A percentile compares a stretch with the other conserved stretches of the same genome.
These are phyloP conservation scores for Termitomyces heimii DNA, from an alignment of 768 basidiomycete species.

Conservation along the genomic window DNA sequence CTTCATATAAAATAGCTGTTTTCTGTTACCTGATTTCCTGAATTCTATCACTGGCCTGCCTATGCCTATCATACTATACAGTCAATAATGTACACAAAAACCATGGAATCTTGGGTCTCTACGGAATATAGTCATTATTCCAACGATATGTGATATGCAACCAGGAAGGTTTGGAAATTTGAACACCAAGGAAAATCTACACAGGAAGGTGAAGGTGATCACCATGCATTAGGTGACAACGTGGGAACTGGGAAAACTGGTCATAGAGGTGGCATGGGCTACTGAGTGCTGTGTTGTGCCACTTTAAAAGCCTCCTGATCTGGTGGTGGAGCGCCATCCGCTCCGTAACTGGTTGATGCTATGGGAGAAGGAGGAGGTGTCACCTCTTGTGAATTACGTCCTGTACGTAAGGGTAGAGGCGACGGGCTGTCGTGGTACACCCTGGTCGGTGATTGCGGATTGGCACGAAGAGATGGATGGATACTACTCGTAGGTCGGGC, in stretches of 20 bases:
- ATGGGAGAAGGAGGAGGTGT: slow-evolving; percentile 24
- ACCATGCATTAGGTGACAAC: not conserved
- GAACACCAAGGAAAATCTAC: not conserved
- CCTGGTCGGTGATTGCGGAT: slow-evolving; percentile 42
- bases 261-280: slow-evolving; percentile 4
- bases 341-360: slow-evolving; percentile 19
- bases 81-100: slow-evolving; percentile 1
- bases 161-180: not conserved
- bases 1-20: too few relatives aligned
- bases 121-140: not conserved
- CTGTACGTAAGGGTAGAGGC: slow-evolving; percentile 19
- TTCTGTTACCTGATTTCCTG: too few relatives aligned
- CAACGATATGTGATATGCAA: not conserved
- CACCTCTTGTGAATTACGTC: slow-evolving; percentile 18
- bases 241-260: not conserved
- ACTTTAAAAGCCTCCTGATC: not conserved
- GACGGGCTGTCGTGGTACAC: slow-evolving; percentile 22
- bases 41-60: not conserved
- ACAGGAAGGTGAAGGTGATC: not conserved
- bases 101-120: not conserved
- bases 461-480: slow-evolving; percentile 65
- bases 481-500: slow-evolving; percentile 67
- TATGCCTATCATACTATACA: not conserved
- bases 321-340: slow-evolving; percentile 13
- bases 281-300: not conserved